Percentiles rank a stretch among this genome's conserved stretches.
Conservation (phyloP, 805 yeast species). For the Deakozyma indianensis region DNA sequence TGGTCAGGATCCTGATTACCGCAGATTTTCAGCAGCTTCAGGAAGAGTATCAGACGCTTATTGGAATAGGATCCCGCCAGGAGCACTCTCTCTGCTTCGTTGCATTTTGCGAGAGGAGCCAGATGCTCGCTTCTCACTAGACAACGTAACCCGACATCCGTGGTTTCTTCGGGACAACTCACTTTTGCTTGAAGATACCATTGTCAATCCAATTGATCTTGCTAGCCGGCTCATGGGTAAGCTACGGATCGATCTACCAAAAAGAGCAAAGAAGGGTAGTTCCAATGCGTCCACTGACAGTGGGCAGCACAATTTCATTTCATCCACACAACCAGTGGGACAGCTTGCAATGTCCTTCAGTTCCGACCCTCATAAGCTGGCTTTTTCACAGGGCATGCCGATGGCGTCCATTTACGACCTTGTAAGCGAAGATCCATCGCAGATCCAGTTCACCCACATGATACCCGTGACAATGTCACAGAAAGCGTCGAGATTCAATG, state of each 20-base stretch:
- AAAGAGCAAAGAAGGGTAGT: slow-evolving; percentile 9
- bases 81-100: slow-evolving; percentile 36
- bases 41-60: slow-evolving; percentile 33
- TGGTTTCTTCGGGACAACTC: slow-evolving; percentile 38
- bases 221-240: slow-evolving; percentile 37
- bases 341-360: not conserved
- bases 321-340: slow-evolving; percentile 3
- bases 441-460: slow-evolving; percentile 27
- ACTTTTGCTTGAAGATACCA: slow-evolving; percentile 31
- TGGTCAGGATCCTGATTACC: slow-evolving; percentile 34
- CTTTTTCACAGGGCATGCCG: slow-evolving; percentile 3
- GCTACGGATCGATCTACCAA: slow-evolving; percentile 28
- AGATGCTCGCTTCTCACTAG: slow-evolving; percentile 27
- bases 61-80: slow-evolving; percentile 40
- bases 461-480: slow-evolving; percentile 10
- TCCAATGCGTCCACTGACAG: not conserved
- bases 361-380: not conserved
- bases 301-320: not conserved
- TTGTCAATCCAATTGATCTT: slow-evolving; percentile 34
- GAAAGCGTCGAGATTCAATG: slow-evolving; percentile 9
- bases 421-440: slow-evolving; percentile 37
- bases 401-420: slow-evolving; percentile 20
- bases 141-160: slow-evolving; percentile 32
- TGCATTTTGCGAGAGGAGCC: slow-evolving; percentile 39
- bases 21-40: slow-evolving; percentile 25